Evolutionary conservation across 2,329 filamentous ascomycete species (phyloP), one percentile per base, ranked within the genome.

Genomic region (Calonectria pauciramosa): DNA sequence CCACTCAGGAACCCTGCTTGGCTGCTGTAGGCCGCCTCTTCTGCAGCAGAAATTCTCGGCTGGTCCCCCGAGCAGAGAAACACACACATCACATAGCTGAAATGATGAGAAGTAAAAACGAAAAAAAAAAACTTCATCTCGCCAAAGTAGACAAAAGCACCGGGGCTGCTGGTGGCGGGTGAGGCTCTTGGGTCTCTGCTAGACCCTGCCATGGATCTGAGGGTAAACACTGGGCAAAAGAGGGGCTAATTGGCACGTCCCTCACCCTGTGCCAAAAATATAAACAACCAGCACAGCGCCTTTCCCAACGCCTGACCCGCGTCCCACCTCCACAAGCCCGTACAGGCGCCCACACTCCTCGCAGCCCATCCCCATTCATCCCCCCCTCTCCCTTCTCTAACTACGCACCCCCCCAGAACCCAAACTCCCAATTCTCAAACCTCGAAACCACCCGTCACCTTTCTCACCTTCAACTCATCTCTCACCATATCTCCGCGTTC

Each of bases 341-440:
- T 49, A 64, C 54, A 70, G 41, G 70, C 47, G 68, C 52, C 75
- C 72, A 77, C 77, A 69, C 71, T 75, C 68, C 64, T 67, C 73
- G 70, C 77, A 74, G 71, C 66, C 72, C 72, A 72, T 74, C 49
- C 44, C 65, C 71, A 63, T 67, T 72, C 74, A 73, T 80, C 78
- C 75, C 76, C 76, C 77, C 75, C 75, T 75, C 73, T 71, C 75
- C 70, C 65, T 72, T 47, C 70, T 76, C 78, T 77, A 77, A 73
- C 72, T 80, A 71, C 78, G 77, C 78, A 79, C 68, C 78, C 77
- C 74, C 74, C 75, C 78, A 77, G 74, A 77, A 68, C 77, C 74
- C 77, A 80, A 66, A 78, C 77, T 78, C 73, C 77, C 77, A 77
- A 80, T 77, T 80, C 77, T 80, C 79, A 76, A 72, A 80, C 75